phyloP scores from a whole-genome alignment of 805 yeast genomes.

The Zygoascus ofunaensis region DNA sequence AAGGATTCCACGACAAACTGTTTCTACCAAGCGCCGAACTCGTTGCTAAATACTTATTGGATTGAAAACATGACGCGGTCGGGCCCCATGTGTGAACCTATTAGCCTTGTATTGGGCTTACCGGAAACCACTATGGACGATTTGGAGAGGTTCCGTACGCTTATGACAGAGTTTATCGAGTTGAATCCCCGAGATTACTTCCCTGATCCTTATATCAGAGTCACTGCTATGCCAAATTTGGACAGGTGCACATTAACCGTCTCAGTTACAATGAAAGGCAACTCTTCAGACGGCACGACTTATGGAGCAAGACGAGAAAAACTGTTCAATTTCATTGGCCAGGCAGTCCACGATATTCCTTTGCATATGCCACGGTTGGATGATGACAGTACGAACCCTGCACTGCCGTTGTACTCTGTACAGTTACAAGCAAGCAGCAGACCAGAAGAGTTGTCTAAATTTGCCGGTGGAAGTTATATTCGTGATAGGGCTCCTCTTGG shows the following conservation, averaged over 20 bases:
- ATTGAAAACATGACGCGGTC: slow-evolving; percentile 32
- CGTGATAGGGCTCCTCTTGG: not conserved
- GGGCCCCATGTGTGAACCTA: slow-evolving; percentile 21
- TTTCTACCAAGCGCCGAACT: slow-evolving; percentile 31
- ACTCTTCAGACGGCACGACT: slow-evolving; percentile 25
- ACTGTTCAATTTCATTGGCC: slow-evolving; percentile 23
- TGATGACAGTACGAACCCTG: slow-evolving; percentile 27
- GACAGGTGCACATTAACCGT: slow-evolving; percentile 26
- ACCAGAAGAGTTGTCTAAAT: not conserved
- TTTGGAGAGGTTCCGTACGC: slow-evolving; percentile 24
- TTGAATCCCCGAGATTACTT: slow-evolving; percentile 29
- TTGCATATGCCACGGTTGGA: slow-evolving; percentile 29
- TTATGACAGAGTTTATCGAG: slow-evolving; percentile 24
- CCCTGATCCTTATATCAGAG: slow-evolving; percentile 27
- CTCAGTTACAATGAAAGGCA: slow-evolving; percentile 24
- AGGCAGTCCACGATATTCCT: slow-evolving; percentile 28
- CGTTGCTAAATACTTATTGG: slow-evolving; percentile 29
- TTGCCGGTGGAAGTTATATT: not conserved
- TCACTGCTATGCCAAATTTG: slow-evolving; percentile 28
- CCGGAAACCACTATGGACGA: slow-evolving; percentile 32
- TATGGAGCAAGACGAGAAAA: slow-evolving; percentile 26
- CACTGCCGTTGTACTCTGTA: slow-evolving; percentile 21
- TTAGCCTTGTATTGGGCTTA: slow-evolving; percentile 25
- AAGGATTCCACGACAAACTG: slow-evolving; percentile 20
- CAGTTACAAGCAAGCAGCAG: not conserved